phyloP scores from a whole-genome alignment of 2,329 filamentous ascomycete genomes.

The Pseudogymnoascus sp. region DNA sequence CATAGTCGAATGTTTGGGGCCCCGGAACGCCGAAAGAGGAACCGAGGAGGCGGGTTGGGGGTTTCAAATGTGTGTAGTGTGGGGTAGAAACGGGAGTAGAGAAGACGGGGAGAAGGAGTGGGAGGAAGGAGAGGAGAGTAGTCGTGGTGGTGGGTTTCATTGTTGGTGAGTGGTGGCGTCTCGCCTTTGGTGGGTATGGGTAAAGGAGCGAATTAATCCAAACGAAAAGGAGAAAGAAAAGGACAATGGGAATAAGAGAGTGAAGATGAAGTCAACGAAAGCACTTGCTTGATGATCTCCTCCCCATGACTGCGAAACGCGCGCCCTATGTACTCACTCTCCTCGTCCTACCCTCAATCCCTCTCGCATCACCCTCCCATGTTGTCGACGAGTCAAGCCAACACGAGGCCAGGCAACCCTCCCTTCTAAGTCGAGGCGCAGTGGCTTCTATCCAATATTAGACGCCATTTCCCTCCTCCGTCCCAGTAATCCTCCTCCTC shows the following conservation, averaged over 20 bases:
- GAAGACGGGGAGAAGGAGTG: neutral
- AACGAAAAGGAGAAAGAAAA: neutral
- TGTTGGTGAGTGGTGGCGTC: neutral
- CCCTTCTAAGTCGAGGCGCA: neutral
- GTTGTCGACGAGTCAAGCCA: neutral
- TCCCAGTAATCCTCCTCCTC: neutral
- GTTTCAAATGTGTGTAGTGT: neutral
- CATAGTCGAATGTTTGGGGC: slow-evolving; percentile 30
- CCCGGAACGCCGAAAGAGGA: neutral
- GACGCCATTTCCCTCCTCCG: neutral
- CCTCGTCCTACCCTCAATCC: neutral
- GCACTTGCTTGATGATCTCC: neutral
- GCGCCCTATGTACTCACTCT: neutral
- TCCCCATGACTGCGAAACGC: neutral
- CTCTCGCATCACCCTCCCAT: neutral
- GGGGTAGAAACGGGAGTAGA: neutral
- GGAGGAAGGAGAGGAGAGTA: neutral
- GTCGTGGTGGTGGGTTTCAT: neutral
- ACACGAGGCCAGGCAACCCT: neutral
- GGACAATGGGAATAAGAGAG: neutral
- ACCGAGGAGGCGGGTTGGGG: neutral
- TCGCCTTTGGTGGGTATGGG: neutral
- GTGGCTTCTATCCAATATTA: neutral
- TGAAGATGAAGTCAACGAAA: neutral
- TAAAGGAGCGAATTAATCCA: neutral